Evolutionary conservation across 2,329 filamentous ascomycete genomes (phyloP), one percentile per base, ranked within the genome.

Genomic region (Bretziella fagacearum): DNA sequence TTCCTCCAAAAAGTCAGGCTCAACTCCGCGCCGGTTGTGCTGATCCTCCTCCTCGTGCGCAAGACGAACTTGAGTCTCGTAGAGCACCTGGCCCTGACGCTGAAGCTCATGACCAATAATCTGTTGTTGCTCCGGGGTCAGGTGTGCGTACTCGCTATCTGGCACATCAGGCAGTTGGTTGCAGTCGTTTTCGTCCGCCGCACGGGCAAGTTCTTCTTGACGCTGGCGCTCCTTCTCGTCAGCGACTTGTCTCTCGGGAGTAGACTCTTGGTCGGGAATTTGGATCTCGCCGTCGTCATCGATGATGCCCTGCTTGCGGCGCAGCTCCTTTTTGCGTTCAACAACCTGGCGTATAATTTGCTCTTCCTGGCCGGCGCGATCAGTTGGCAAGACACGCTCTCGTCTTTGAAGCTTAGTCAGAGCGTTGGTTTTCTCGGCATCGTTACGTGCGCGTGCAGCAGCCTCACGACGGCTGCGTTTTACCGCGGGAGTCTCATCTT

Each of bases 401-500:
- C 49, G 39, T 32, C 45, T 36, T 26, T 26, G 33, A 6, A 42
- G 26, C 13, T 18, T 29, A 2, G 15, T 23, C 13, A 43, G 35
- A n/a, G 41, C 30, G n/a, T 18, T 32, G 20, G 26, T n/a, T 30
- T 45, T 22, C 11, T 41, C 35, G 3, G 18, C 13, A 33, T 20
- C 37, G n/a, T 33, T 25, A 15, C 22, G 20, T 22, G 17, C 6
- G 15, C 27, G 20, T n/a, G 26, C 27, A n/a, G 43, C 41, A 26
- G 30, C 41, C 3, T 48, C 44, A n/a, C 27, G 26, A n/a, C 39
- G 41, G 22, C 25, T 47, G 11, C 35, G 41, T n/a, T 46, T 46
- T 13, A 41, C 44, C 15, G 13, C 39, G 23, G 49, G 44, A 13
- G 44, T 46, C n/a, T 50, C 48, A 17, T 50, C 43, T 40, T 47